Evolutionary conservation across 2,329 filamentous ascomycete species (phyloP).

Genomic region (Orbilia quercus): DNA sequence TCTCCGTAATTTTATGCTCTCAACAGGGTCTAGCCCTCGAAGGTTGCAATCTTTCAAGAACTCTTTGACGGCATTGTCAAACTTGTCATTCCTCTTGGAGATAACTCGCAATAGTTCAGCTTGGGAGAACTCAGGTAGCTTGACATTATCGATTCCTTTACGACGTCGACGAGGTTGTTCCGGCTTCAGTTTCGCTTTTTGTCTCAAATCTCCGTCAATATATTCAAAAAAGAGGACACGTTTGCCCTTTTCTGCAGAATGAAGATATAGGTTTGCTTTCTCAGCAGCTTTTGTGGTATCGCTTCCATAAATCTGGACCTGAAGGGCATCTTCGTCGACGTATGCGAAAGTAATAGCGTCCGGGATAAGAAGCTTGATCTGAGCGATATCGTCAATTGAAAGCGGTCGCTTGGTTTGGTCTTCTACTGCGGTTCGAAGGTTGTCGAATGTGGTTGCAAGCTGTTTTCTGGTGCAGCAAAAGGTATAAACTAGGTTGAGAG

Average conservation of each 20-base stretch:
- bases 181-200: constrained; percentile 70
- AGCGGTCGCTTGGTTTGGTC: constrained; percentile 79
- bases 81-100: constrained; percentile 87
- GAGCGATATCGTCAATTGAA: constrained; percentile 80
- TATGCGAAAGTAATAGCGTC: constrained; percentile 84
- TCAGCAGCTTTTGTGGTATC: constrained; percentile 57
- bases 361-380: constrained; percentile 81
- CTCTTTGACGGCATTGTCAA: constrained; percentile 77
- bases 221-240: constrained; percentile 93
- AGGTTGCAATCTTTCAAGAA: constrained; percentile 80
- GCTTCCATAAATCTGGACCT: constrained; percentile 75
- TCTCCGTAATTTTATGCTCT: constrained; percentile 71
- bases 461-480: constrained; percentile 95
- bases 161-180: constrained; percentile 62
- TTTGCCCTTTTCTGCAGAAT: constrained; percentile 64
- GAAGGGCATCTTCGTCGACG: constrained; percentile 83
- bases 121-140: constrained; percentile 91
- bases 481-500: constrained; percentile 91
- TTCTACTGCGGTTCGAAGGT: constrained; percentile 85
- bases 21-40: constrained; percentile 74
- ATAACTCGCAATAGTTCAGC: constrained; percentile 91
- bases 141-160: constrained; percentile 77
- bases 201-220: constrained; percentile 87
- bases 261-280: constrained; percentile 58
- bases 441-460: constrained; percentile 89